Evolutionary conservation across 2,329 filamentous ascomycete species (phyloP).

Genomic region (Balansia obtecta): DNA sequence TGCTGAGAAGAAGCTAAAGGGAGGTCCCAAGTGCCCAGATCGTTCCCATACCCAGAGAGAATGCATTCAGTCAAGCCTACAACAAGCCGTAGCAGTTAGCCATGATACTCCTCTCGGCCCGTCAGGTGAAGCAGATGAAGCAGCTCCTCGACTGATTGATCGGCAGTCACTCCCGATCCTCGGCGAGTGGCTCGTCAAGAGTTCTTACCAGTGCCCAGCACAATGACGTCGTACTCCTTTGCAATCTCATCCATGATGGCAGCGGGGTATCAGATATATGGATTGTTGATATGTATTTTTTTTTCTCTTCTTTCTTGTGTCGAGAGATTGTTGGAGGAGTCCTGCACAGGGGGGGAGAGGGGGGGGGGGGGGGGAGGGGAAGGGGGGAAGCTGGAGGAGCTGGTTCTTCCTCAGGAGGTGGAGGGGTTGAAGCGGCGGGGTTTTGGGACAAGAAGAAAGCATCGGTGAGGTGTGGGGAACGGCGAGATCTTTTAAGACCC

Average conservation of each 20-base stretch:
- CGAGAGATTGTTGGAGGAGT: background rate
- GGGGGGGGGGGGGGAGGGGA: too few relatives aligned
- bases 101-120: background rate
- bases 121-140: background rate
- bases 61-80: constrained; percentile 96
- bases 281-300: too few relatives aligned
- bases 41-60: constrained; percentile 70
- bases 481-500: background rate
- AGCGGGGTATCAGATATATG: background rate
- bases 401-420: constrained; percentile 5
- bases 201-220: constrained; percentile 83
- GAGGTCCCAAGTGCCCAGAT: background rate
- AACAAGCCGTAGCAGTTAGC: constrained; percentile 11
- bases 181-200: background rate
- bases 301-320: background rate
- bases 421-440: constrained; percentile 18
- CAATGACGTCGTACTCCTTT: constrained; percentile 96
- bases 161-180: background rate
- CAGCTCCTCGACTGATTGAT: background rate
- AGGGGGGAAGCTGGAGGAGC: constrained; percentile 5
- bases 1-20: too few relatives aligned
- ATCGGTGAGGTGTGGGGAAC: constrained; percentile 16
- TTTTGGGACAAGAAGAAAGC: constrained; percentile 11
- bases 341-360: too few relatives aligned
- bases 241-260: constrained; percentile 89